Percentiles rank a stretch among this genome's conserved stretches.
phyloP scores from a whole-genome alignment of 148 eudicot genomes.

The Vaccinium myrtillus region DNA sequence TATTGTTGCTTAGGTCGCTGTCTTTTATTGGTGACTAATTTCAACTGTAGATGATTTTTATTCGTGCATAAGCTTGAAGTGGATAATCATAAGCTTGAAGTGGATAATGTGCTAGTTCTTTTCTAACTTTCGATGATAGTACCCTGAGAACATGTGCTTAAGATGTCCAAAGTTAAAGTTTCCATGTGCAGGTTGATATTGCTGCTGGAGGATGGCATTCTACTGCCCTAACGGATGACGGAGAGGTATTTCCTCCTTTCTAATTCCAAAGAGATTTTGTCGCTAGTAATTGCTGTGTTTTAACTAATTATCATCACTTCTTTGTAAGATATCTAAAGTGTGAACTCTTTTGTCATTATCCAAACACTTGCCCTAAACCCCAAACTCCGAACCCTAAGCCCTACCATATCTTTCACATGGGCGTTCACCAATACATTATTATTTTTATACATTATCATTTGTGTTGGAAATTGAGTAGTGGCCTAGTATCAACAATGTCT shows the following conservation, averaged over 20 bases:
- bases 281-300: neutral
- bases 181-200: slow-evolving; percentile 73
- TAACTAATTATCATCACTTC: neutral
- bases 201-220: slow-evolving; percentile 99
- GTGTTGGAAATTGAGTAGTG: neutral
- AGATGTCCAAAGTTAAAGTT: neutral
- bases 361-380: neutral
- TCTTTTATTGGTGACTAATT: neutral
- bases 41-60: neutral
- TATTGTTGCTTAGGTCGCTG: neutral
- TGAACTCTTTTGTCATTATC: neutral
- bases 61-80: neutral
- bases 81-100: neutral
- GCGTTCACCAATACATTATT: neutral
- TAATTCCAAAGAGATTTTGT: neutral
- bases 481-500: neutral
- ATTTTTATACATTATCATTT: too few relatives aligned
- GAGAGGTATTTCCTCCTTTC: slow-evolving; percentile 61
- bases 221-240: slow-evolving; percentile 80
- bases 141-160: neutral
- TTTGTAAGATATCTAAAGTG: neutral
- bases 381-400: neutral
- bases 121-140: neutral
- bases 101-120: neutral
- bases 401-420: neutral